phyloP scores from a whole-genome alignment of 1,284 basidiomycete species.

The Lignosus rhinocerotis region DNA sequence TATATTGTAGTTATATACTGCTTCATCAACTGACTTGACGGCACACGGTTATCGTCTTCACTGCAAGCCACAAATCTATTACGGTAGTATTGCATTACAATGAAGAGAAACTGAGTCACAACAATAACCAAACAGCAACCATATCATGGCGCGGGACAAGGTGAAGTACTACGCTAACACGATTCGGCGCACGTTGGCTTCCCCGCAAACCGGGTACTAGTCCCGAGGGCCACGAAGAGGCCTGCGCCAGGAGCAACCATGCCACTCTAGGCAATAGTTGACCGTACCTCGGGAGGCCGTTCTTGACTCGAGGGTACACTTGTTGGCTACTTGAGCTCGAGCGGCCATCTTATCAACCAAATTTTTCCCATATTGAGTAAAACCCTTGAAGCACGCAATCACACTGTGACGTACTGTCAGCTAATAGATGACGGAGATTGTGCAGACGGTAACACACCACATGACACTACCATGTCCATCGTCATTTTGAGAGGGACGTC shows the following conservation, averaged over 20 bases:
- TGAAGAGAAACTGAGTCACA: no score
- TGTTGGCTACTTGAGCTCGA: background rate
- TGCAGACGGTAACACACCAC: background rate
- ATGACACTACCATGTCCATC: no score
- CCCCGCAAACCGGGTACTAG: constrained; percentile 11
- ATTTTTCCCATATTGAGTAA: background rate
- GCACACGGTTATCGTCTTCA: no score
- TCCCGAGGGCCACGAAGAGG: constrained; percentile 17
- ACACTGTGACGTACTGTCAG: background rate
- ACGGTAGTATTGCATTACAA: no score
- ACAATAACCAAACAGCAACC: no score
- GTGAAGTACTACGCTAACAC: background rate
- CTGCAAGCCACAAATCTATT: no score
- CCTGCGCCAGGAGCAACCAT: constrained; percentile 12
- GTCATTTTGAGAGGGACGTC: background rate
- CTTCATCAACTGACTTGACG: no score
- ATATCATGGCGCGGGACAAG: no score
- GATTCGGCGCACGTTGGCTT: constrained; percentile 15
- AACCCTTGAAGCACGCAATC: background rate
- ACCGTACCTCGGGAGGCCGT: constrained; percentile 11
- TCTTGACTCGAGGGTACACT: background rate
- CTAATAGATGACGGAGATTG: background rate
- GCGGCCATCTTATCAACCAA: background rate
- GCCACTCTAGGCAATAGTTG: background rate
- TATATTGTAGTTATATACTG: no score